Conservation (phyloP, 2,329 filamentous ascomycete species). For the Bipolaris bicolor region DNA sequence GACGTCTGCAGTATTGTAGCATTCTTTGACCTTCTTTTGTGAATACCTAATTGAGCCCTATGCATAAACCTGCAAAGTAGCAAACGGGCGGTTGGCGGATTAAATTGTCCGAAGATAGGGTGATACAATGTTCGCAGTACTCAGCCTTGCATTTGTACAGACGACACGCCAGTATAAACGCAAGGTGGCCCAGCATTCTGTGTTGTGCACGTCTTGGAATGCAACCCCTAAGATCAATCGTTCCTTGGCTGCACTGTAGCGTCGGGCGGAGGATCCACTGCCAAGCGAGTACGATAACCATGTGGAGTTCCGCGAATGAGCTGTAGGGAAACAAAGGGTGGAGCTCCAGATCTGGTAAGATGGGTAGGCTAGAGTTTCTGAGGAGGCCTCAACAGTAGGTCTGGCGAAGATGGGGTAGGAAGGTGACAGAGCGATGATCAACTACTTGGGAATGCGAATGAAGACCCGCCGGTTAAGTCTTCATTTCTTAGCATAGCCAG, state of each 20-base stretch:
- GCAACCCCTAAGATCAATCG: conserved; percentile 9
- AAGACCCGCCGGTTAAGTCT: neutral
- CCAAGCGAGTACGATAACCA: conserved; percentile 11
- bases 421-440: neutral
- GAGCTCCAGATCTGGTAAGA: conserved; percentile 9
- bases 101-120: conserved; percentile 11
- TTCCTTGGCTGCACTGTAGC: conserved; percentile 13
- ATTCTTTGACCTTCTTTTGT: too few species aligned
- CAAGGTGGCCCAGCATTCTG: neutral
- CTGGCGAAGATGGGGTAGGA: conserved; percentile 6
- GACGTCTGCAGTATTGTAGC: too few species aligned
- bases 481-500: conserved; percentile 12
- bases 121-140: conserved; percentile 5
- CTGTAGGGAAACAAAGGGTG: neutral
- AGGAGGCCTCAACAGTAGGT: conserved; percentile 5
- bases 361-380: conserved; percentile 1
- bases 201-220: neutral
- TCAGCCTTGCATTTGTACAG: conserved; percentile 18
- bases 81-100: conserved; percentile 20
- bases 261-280: conserved; percentile 12
- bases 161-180: neutral
- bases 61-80: conserved; percentile 5
- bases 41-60: too few species aligned
- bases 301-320: conserved; percentile 26
- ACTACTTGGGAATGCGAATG: conserved; percentile 9